Evolutionary conservation across 805 yeast genomes (phyloP).

Genomic region (Ogataea pini): DNA sequence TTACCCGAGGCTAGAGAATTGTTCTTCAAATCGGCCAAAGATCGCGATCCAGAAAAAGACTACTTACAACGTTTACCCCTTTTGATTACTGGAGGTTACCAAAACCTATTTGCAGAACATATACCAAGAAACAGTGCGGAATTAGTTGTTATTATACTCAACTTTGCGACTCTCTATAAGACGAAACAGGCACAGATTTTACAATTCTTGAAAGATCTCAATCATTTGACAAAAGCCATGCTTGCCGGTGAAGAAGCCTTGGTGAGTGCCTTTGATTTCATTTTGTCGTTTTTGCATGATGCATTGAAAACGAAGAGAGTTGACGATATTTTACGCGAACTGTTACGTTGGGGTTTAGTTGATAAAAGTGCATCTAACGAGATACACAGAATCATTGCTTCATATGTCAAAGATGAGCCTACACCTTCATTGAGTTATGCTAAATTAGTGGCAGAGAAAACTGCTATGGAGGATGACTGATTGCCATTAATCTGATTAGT

Average conservation of each 20-base stretch:
- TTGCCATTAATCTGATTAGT: background rate
- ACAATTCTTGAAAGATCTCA: constrained; percentile 26
- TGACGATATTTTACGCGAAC: constrained; percentile 9
- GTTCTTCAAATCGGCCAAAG: constrained; percentile 33
- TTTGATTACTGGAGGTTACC: background rate
- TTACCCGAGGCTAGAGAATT: constrained; percentile 63
- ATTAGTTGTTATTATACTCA: constrained; percentile 20
- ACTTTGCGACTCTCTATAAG: constrained; percentile 23
- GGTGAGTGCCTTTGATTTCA: constrained; percentile 21
- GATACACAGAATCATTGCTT: constrained; percentile 1
- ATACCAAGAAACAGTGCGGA: constrained; percentile 17
- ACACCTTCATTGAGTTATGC: background rate
- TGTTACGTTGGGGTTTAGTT: constrained; percentile 9
- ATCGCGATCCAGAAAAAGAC: background rate
- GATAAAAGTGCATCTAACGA: constrained; percentile 2
- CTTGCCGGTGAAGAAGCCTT: background rate
- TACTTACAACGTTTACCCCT: background rate
- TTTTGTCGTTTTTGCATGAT: constrained; percentile 20
- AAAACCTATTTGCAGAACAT: constrained; percentile 15
- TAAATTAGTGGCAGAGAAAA: background rate
- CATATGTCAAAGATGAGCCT: background rate
- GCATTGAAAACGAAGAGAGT: constrained; percentile 11
- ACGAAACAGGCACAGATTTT: constrained; percentile 22
- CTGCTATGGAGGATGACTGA: background rate
- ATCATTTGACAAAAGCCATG: constrained; percentile 21